A percentile compares a stretch with the other conserved stretches of the same genome.
Evolutionary conservation across 1,284 basidiomycete genomes (phyloP).

Genomic region (Sporisorium iseilematis-ciliati): DNA sequence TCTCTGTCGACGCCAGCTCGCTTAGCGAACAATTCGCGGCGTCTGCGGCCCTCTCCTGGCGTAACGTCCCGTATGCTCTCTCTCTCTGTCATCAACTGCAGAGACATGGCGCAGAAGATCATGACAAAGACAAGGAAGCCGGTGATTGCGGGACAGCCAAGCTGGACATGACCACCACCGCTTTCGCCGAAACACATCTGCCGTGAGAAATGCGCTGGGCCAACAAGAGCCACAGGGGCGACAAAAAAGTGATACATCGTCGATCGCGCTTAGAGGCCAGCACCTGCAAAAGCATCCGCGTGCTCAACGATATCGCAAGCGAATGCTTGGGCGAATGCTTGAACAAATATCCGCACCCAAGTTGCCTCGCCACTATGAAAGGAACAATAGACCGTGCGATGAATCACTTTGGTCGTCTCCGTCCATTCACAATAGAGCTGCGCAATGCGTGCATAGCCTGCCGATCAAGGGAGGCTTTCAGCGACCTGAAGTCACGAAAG

Average conservation of each 20-base stretch:
- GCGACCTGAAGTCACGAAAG: not conserved
- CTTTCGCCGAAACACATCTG: not conserved
- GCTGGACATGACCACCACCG: not conserved
- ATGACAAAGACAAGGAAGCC: not conserved
- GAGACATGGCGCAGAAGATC: not conserved
- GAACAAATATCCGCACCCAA: not conserved
- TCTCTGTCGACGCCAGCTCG: not conserved
- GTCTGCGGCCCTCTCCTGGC: slow-evolving; percentile 1
- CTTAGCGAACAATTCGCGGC: not conserved
- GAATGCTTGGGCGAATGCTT: not conserved
- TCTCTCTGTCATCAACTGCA: not conserved
- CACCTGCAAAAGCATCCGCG: not conserved
- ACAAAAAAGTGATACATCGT: slow-evolving; percentile 7
- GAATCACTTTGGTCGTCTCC: not conserved
- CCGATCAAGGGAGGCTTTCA: not conserved
- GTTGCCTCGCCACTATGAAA: not conserved
- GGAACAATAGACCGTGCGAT: not conserved
- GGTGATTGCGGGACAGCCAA: too few relatives aligned
- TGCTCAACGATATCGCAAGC: not conserved
- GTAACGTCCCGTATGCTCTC: not conserved
- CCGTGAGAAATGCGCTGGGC: not conserved
- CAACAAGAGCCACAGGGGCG: not conserved
- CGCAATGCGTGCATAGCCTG: too few relatives aligned
- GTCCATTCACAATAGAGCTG: not conserved
- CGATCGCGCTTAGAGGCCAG: not conserved